Evolutionary conservation across 768 basidiomycete species (phyloP), one percentile per base, ranked within the genome.

Genomic region (Kwoniella dendrophila): DNA sequence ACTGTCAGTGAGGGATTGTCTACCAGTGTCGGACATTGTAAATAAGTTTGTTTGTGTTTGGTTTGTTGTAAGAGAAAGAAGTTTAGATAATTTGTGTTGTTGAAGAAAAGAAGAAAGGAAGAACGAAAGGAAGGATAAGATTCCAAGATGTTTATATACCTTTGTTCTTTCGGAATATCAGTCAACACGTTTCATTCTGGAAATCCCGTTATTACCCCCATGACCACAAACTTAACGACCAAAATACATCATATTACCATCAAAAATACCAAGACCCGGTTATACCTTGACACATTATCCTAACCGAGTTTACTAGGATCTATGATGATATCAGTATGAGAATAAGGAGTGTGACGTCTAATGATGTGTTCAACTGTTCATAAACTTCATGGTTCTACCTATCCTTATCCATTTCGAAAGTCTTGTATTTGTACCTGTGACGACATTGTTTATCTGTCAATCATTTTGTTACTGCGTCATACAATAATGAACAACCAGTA

Each of bases 1-100:
- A 73, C 72, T 78, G 72, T 75, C 73, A 41, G 66, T 69, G 58
- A 76, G 64, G 48, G 75, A 76, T 75, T 78, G 73, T 59, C 77
- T 67, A 27, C 72, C 75, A 54, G 68, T 70, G 72, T 78, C 77
- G 65, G 77, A 78, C 77, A 78, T 77, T 71, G 69, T 77, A 33
- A 34, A 30, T 55, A 59, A 27, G 3, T 56, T 68, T 68, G 59
- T 59, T 63, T 54, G 59, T 62, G 58, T 43, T 67, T 51, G 59
- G 54, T 57, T 40, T 57, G 44, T 56, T 33, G 57, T 48, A 11
- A 52, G 34, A 49, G 24, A 7, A 32, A 38, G 53, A 48, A 12
- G 56, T 36, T 16, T 30, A 56, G 16, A 5, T 44, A 32, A 33
- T 34, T 38, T 56, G 43, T 32, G 40, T 58, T 38, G 62, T 55